A percentile compares a stretch with the other conserved stretches of the same genome.
Evolutionary conservation across 2,329 filamentous ascomycete species (phyloP).

Genomic region (Colletotrichum paranaense): DNA sequence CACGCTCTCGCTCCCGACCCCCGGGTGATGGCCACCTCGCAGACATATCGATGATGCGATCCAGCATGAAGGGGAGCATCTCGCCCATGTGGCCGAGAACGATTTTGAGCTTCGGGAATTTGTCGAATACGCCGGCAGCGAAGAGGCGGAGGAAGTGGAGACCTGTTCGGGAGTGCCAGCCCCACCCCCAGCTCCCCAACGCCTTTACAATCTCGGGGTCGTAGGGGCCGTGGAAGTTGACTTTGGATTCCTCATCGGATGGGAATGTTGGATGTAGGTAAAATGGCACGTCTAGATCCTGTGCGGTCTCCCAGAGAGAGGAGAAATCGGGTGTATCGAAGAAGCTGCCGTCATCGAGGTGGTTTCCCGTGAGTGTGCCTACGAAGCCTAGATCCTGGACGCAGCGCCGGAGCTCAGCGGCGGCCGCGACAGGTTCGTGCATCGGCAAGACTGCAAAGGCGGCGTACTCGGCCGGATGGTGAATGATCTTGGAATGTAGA

Average conservation of each 20-base stretch:
- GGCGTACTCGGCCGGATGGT: constrained; percentile 47
- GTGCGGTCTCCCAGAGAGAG: constrained; percentile 46
- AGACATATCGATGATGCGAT: constrained; percentile 49
- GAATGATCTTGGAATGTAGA: background rate
- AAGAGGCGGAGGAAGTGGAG: constrained; percentile 49
- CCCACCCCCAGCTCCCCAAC: constrained; percentile 56
- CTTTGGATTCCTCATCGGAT: constrained; percentile 36
- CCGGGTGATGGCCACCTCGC: constrained; percentile 35
- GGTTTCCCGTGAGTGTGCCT: constrained; percentile 41
- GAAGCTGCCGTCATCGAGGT: constrained; percentile 42
- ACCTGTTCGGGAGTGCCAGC: constrained; percentile 21
- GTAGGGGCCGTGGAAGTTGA: constrained; percentile 42
- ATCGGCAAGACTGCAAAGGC: constrained; percentile 9
- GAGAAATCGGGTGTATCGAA: constrained; percentile 45
- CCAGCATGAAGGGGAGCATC: constrained; percentile 65
- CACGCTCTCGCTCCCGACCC: constrained; percentile 45
- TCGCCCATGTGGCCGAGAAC: constrained; percentile 55
- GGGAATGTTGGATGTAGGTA: constrained; percentile 58
- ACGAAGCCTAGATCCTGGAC: constrained; percentile 45
- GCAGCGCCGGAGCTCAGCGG: constrained; percentile 43
- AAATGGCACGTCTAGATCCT: constrained; percentile 59
- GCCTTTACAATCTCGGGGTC: constrained; percentile 69
- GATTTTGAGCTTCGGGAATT: constrained; percentile 50
- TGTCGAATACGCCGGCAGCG: constrained; percentile 48
- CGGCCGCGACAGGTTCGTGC: constrained; percentile 41